Evolutionary conservation across 2,329 filamentous ascomycete species (phyloP).

Genomic region (Fusarium sambucinum): DNA sequence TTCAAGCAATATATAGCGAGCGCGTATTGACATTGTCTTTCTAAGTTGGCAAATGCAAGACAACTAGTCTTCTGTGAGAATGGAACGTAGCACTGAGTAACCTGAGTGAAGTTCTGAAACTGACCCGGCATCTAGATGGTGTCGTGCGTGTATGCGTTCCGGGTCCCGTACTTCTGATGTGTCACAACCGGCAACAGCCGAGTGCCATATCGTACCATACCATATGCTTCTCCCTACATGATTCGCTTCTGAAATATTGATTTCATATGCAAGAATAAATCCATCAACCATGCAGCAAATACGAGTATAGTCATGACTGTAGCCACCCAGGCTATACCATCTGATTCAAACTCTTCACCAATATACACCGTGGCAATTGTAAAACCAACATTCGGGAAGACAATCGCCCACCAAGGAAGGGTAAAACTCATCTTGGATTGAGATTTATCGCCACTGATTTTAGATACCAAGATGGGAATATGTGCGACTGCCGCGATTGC

Average conservation of each 20-base stretch:
- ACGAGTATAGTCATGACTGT: slow-evolving; percentile 10
- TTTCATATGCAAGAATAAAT: slow-evolving; percentile 5
- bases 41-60: not conserved
- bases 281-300: slow-evolving; percentile 2
- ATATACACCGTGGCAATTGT: slow-evolving; percentile 39
- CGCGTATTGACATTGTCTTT: not conserved
- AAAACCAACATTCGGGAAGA: slow-evolving; percentile 49
- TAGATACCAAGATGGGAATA: slow-evolving; percentile 1
- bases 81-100: too few species aligned
- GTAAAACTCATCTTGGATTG: slow-evolving; percentile 1
- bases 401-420: slow-evolving; percentile 32
- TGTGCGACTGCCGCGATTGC: slow-evolving; percentile 5
- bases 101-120: accelerated
- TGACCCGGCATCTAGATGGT: not conserved
- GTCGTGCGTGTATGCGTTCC: not conserved
- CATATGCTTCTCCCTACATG: too few species aligned
- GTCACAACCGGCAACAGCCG: slow-evolving; percentile 2
- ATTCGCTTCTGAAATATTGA: slow-evolving; percentile 9
- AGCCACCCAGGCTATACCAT: not conserved
- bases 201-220: too few species aligned
- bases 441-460: not conserved
- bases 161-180: not conserved
- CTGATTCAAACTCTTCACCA: slow-evolving; percentile 4
- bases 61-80: too few species aligned
- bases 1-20: not conserved